Evolutionary conservation across 2,329 filamentous ascomycete genomes (phyloP).

Genomic region (Xylariales sp.): DNA sequence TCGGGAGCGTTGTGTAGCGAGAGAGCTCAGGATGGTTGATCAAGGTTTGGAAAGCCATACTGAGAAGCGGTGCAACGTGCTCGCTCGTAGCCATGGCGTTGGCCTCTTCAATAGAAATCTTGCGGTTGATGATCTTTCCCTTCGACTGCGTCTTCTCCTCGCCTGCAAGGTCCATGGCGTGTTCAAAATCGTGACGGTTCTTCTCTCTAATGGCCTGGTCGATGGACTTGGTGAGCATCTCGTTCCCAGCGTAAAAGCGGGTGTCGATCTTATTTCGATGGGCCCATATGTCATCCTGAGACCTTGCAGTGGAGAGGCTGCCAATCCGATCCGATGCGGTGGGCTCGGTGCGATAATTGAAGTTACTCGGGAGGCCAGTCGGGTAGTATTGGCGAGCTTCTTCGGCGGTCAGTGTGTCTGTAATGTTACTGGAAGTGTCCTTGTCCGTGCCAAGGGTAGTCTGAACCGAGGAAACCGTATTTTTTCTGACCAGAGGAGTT

Average conservation of each 20-base stretch:
- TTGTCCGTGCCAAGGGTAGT: slow-evolving; percentile 3
- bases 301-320: too few species aligned
- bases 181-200: slow-evolving; percentile 21
- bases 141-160: slow-evolving; percentile 26
- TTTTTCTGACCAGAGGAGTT: not conserved
- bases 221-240: slow-evolving; percentile 29
- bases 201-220: slow-evolving; percentile 27
- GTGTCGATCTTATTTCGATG: slow-evolving; percentile 27
- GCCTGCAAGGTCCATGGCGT: slow-evolving; percentile 32
- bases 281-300: slow-evolving; percentile 18
- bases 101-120: slow-evolving; percentile 33
- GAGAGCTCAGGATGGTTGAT: slow-evolving; percentile 5
- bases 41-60: slow-evolving; percentile 32
- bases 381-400: slow-evolving; percentile 27
- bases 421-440: slow-evolving; percentile 12
- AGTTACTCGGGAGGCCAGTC: slow-evolving; percentile 25
- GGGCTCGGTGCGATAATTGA: slow-evolving; percentile 15
- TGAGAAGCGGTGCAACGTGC: slow-evolving; percentile 37
- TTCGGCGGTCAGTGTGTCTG: slow-evolving; percentile 26
- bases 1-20: slow-evolving; percentile 12
- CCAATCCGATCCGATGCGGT: slow-evolving; percentile 15
- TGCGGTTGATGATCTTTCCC: slow-evolving; percentile 18
- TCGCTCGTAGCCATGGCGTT: slow-evolving; percentile 32
- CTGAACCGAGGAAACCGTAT: slow-evolving; percentile 7
- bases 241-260: slow-evolving; percentile 36